phyloP scores from a whole-genome alignment of 2,329 filamentous ascomycete species.

The Claviceps cyperi region DNA sequence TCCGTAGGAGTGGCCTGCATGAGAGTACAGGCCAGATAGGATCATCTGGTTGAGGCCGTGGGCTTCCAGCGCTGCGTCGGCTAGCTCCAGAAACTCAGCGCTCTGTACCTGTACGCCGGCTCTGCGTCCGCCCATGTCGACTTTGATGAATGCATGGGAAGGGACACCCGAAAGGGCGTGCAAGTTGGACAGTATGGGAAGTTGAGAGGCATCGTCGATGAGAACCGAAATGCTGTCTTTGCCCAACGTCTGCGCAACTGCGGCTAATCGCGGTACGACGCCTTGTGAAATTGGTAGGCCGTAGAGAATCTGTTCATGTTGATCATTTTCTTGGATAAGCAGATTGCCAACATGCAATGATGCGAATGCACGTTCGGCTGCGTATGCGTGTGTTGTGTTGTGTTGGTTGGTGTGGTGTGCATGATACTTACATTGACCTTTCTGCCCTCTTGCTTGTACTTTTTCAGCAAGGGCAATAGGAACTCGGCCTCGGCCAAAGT shows the following conservation, averaged over 20 bases:
- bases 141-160: conserved; percentile 52
- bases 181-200: conserved; percentile 31
- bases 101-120: conserved; percentile 46
- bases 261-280: conserved; percentile 42
- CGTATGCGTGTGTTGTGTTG: neutral
- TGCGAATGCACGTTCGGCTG: neutral
- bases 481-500: conserved; percentile 63
- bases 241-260: conserved; percentile 40
- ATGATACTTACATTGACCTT: conserved; percentile 38
- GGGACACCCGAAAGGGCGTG: conserved; percentile 27
- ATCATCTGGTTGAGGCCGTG: conserved; percentile 15
- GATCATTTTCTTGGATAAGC: neutral
- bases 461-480: conserved; percentile 43
- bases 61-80: conserved; percentile 21
- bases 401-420: too few species aligned
- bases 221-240: conserved; percentile 45
- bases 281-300: conserved; percentile 54
- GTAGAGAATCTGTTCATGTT: conserved; percentile 43
- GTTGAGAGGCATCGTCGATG: conserved; percentile 52
- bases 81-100: conserved; percentile 32
- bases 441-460: conserved; percentile 39
- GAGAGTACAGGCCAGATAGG: conserved; percentile 55
- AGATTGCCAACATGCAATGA: neutral
- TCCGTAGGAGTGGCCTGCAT: conserved; percentile 58
- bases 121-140: conserved; percentile 59